These are phyloP conservation scores for Pleomassaria siparia DNA, from an alignment of 2,329 filamentous ascomycete genomes.

Conservation along the genomic window DNA sequence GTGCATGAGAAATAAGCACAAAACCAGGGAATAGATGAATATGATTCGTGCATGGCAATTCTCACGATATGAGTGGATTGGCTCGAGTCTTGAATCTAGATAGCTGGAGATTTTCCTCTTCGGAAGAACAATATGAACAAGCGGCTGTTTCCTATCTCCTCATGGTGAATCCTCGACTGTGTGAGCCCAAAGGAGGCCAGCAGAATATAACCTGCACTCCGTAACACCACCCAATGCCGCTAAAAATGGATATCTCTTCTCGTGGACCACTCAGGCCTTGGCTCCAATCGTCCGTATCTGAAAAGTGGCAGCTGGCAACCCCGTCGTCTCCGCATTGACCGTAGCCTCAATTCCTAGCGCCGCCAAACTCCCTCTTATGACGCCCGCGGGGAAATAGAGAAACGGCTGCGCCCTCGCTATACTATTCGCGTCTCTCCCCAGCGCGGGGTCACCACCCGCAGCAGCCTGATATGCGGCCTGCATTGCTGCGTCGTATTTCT, in stretches of 20 bases:
- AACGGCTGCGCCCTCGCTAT: constrained; percentile 57
- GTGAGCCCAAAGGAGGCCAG: background rate
- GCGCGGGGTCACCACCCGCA: constrained; percentile 23
- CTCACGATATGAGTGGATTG: background rate
- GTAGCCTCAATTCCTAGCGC: constrained; percentile 87
- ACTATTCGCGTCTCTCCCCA: constrained; percentile 55
- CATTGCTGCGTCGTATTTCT: constrained; percentile 31
- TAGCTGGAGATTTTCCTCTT: background rate
- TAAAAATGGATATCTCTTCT: background rate
- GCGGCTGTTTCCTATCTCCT: background rate
- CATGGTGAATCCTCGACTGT: background rate
- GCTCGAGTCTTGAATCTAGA: background rate
- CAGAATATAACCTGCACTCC: background rate
- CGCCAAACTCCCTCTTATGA: constrained; percentile 89
- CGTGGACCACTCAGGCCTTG: constrained; percentile 57
- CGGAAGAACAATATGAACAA: background rate
- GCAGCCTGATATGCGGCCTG: constrained; percentile 46
- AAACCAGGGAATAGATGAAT: constrained; percentile 1
- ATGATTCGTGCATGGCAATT: constrained; percentile 2
- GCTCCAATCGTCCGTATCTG: constrained; percentile 84
- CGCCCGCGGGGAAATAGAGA: constrained; percentile 91
- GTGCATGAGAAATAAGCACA: constrained; percentile 2
- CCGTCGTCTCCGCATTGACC: constrained; percentile 85
- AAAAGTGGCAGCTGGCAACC: constrained; percentile 86
- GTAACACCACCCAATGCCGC: constrained; percentile 38